Percentiles rank a stretch among this genome's conserved stretches.
Evolutionary conservation across 352 stramenopile species (phyloP).

Genomic region (Pythium sukuiense): DNA sequence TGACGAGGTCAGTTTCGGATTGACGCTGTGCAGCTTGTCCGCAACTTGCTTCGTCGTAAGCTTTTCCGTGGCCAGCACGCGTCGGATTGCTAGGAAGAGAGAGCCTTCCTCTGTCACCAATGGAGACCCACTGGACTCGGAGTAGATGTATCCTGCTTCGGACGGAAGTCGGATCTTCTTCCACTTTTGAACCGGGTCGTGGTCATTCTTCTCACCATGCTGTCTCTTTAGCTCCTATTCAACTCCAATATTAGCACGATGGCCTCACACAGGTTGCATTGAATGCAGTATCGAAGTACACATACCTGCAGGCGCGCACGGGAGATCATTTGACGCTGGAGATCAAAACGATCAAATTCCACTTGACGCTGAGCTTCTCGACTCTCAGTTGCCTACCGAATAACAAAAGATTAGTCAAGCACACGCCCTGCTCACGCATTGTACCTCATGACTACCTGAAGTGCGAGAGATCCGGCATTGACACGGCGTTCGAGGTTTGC

Average conservation of each 20-base stretch:
- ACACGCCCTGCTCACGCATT: not conserved
- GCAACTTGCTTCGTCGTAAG: not conserved
- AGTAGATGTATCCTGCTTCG: not conserved
- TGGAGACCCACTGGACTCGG: not conserved
- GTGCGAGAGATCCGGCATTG: not conserved
- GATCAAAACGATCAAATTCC: not conserved
- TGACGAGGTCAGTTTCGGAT: not conserved
- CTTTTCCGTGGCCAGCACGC: not conserved
- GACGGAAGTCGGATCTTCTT: constrained; percentile 15
- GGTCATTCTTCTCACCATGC: not conserved
- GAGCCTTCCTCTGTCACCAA: constrained; percentile 10
- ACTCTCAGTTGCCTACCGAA: not conserved
- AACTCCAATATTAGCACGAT: no score
- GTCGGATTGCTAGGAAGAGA: constrained; percentile 6
- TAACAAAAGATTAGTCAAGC: not conserved
- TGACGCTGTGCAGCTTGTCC: not conserved
- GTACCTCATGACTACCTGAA: constrained; percentile 7
- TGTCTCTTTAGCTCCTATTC: not conserved
- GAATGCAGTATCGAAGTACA: no score
- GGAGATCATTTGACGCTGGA: not conserved
- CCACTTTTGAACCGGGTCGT: not conserved
- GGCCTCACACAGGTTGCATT: no score
- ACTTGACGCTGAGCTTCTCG: not conserved
- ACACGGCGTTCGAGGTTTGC: not conserved
- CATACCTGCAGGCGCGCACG: not conserved